phyloP scores from a whole-genome alignment of 345 rosid genomes.

The Pistacia vera region DNA sequence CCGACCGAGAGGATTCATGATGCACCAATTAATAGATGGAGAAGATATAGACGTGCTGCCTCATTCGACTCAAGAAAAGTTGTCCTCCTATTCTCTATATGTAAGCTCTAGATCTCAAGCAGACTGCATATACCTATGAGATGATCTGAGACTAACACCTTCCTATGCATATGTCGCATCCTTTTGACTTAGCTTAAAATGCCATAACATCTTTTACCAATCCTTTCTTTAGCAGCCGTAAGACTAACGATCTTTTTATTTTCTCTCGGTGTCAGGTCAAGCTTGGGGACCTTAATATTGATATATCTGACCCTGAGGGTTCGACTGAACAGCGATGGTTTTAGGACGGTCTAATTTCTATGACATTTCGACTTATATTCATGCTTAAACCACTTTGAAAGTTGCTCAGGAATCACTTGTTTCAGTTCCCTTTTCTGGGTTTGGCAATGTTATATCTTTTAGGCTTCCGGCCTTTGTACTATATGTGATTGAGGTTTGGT shows the following conservation, averaged over 20 bases:
- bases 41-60: conserved; percentile 83
- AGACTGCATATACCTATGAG: background rate
- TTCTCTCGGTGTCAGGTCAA: conserved; percentile 63
- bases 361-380: background rate
- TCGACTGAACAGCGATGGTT: conserved; percentile 54
- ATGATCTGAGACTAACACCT: background rate
- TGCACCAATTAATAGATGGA: conserved; percentile 74
- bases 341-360: conserved; percentile 37
- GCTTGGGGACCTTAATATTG: conserved; percentile 80
- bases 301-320: conserved; percentile 87
- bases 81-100: conserved; percentile 84
- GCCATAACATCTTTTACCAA: background rate
- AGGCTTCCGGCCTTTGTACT: conserved; percentile 19
- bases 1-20: conserved; percentile 61
- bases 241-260: background rate
- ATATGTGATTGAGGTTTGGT: background rate
- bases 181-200: background rate
- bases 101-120: conserved; percentile 51
- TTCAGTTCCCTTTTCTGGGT: background rate
- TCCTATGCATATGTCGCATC: background rate
- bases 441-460: conserved; percentile 14
- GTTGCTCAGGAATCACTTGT: background rate
- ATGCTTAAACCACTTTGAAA: conserved; percentile 8
- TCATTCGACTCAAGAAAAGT: conserved; percentile 85
- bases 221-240: background rate